phyloP scores from a whole-genome alignment of 2,329 filamentous ascomycete genomes.

The Diplocarpon rosae region DNA sequence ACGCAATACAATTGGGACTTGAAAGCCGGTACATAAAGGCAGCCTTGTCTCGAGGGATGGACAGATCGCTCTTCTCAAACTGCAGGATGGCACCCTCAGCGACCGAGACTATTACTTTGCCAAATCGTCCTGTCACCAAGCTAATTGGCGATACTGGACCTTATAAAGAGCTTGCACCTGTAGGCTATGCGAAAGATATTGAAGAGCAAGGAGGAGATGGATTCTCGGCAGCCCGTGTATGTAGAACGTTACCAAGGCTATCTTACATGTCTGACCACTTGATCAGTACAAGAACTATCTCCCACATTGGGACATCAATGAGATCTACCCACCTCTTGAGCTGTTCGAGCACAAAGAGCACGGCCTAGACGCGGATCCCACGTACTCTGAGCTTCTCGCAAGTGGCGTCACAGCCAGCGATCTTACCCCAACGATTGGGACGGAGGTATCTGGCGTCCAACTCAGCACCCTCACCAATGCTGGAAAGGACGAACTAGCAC shows the following conservation, averaged over 20 bases:
- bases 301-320: conserved; percentile 50
- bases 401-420: conserved; percentile 41
- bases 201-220: conserved; percentile 24
- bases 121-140: conserved; percentile 12
- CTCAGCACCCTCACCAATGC: conserved; percentile 55
- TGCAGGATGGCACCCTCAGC: conserved; percentile 24
- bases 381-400: conserved; percentile 57
- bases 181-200: conserved; percentile 23
- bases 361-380: conserved; percentile 61
- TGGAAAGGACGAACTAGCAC: conserved; percentile 67
- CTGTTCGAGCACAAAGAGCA: conserved; percentile 66
- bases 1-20: background rate
- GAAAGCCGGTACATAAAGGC: background rate
- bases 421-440: conserved; percentile 63
- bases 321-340: conserved; percentile 52
- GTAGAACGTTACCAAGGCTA: background rate
- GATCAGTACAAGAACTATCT: conserved; percentile 59
- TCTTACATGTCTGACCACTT: background rate
- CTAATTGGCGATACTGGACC: conserved; percentile 18
- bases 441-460: conserved; percentile 61
- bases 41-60: background rate
- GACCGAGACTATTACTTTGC: conserved; percentile 19
- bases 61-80: background rate
- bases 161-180: conserved; percentile 25
- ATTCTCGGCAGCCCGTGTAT: conserved; percentile 22